Base-by-base conservation (phyloP, 352 stramenopile genomes). In the Blastocystis sp. region DNA sequence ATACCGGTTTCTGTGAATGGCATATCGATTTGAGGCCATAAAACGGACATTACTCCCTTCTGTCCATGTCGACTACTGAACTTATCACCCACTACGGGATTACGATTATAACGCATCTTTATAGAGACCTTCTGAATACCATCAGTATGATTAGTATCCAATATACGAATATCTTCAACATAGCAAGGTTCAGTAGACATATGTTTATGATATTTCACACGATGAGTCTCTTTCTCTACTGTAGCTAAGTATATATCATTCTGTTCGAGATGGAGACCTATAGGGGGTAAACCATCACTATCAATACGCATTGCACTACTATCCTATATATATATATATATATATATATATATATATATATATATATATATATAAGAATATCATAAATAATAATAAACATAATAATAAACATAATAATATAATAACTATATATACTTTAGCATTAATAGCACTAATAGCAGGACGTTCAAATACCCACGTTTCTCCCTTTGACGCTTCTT, bases 11-110 rank as follows among this genome's bases (percentile, higher is more conserved):
- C 90, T 18, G 85, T 91, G 74, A 98, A 98, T 4, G 90, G 91
- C 90, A 98, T 98, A 69, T 98, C 87, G 6, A 80, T 77, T 69
- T 97, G 88, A 2, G 90, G 90, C 89, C 89, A 99, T 47, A 97
- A 65, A 65, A 98, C 93, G 78, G 84, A 94, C 65, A 96, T 78
- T 16, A 96, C 88, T 72, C 91, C 91, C 73, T 99, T 99, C 74
- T 99, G 91, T 48, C 91, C 91, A 74, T 98, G 90, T 57, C 91
- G 83, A 64, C 81, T 94, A 28, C 82, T 93, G 70, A 99, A 99
- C 72, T 99, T 99, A 74, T 99, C 92, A 59, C 92, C 90, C 58
- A 98, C 95, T 25, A 94, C 84, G 47, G 93, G 93, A 74, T 97
- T 98, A 65, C 93, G 80, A 65, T 84, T 88, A 73, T 94, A 96